Base-by-base conservation (phyloP, 2,329 filamentous ascomycete genomes). In the Fusarium sororula region DNA sequence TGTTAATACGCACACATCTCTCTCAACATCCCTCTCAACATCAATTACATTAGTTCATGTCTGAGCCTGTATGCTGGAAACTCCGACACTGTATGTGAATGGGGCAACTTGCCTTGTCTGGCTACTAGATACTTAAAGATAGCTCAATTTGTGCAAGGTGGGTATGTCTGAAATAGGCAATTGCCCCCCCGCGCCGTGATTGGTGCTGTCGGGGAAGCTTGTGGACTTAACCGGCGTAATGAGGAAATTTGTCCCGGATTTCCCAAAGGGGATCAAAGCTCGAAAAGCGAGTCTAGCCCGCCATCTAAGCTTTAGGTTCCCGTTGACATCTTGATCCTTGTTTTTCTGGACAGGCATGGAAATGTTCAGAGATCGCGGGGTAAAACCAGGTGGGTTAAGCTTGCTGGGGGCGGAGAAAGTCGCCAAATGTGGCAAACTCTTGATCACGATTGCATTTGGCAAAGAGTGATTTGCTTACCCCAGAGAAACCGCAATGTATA, bases 31-130 rank as follows among this genome's bases (percentile, higher is more conserved):
- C 13, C 13, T 14, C 32, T 15, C 32, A 35, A 35, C 32, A 35
- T 35, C 0, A 35, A 35, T 24, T 6, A 14, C 9, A 14, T 44
- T 22, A 47, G 13, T 45, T 22, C 0, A 15, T 7, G 20, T 15
- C 20, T 48, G 4, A 15, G 26, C 4, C 20, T 7, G 15, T 17
- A 17, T 17, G 35, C 26, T 22, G 14, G 9, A 15, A 22, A 0
- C 4, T 15, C 15, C 7, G 3, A 48, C 20, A 7, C 6, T 4
- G 7, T 4, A 13, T n/a, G 10, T 18, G 9, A 2, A 32, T n/a
- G 30, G 30, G 9, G 48, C 7, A 24, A 35, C 48, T 51, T 51
- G 15, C 48, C 48, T n/a, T 4, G 1, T 24, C 5, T 35, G 48
- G 48, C 20, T 4, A 32, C 35, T 37, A 37, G 15, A 37, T 17